Percentiles rank a stretch among this genome's conserved stretches.
phyloP scores from a whole-genome alignment of 2,329 filamentous ascomycete species.

The Cladophialophora yegresii region DNA sequence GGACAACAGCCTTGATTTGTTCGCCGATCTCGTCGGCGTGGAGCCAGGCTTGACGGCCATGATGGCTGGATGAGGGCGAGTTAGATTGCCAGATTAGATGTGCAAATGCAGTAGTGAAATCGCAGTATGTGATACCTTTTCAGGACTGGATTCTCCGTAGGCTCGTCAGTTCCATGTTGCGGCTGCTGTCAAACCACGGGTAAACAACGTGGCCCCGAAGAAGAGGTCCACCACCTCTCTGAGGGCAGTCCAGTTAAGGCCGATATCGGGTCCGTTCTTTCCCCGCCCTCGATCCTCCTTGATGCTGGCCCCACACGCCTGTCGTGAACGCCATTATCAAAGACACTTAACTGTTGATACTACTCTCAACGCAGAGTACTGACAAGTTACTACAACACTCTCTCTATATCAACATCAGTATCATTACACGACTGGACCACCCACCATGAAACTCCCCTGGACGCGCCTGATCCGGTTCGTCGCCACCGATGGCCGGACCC shows the following conservation, averaged over 20 bases:
- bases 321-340: slow-evolving; percentile 6
- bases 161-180: not conserved
- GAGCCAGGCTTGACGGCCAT: slow-evolving; percentile 27
- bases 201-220: not conserved
- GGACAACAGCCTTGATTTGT: slow-evolving; percentile 30
- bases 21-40: slow-evolving; percentile 28
- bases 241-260: not conserved
- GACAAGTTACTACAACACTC: not conserved
- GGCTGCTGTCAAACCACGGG: not conserved
- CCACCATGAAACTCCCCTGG: slow-evolving; percentile 45
- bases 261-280: slow-evolving; percentile 20
- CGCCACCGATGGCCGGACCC: slow-evolving; percentile 53
- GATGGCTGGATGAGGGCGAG: slow-evolving; percentile 19
- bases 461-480: slow-evolving; percentile 58
- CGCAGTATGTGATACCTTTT: not conserved
- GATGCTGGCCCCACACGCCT: slow-evolving; percentile 1
- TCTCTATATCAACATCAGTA: not conserved
- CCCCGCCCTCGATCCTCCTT: slow-evolving; percentile 10
- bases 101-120: not conserved
- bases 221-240: not conserved
- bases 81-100: not conserved
- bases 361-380: not conserved
- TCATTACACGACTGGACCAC: not conserved
- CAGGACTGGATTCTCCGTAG: not conserved
- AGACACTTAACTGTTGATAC: slow-evolving; percentile 1